Base-by-base conservation (phyloP, 148 eudicot genomes). In the Arbutus unedo region DNA sequence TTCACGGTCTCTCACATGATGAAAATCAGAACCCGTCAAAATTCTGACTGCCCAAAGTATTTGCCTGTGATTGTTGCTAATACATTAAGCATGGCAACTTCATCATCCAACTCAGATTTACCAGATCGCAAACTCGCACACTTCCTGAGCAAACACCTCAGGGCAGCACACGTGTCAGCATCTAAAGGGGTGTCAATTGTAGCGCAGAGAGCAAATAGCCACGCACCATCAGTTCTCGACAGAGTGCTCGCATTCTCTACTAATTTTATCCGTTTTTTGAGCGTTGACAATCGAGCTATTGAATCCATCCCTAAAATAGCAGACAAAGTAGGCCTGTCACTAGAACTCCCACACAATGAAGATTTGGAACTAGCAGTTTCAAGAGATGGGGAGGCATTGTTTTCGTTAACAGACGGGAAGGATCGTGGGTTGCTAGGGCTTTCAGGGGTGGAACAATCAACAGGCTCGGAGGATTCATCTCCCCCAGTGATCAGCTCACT, bases 191-290 rank as follows among this genome's bases (percentile, higher is more conserved):
- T 89, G 82, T 93, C 99, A 56, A 96, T 85, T 18, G 85, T 88
- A 3, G 90, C 94, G 83, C 95, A 94, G 3, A 96, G 93, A 81
- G 93, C 95, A 89, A 92, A 96, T 4, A 96, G 85, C 99, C 99
- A 96, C 71, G 82, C 83, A 78, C 91, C 88, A 50, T 94, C 95
- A 15, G 87, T 79, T 78, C 84, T 89, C 4, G 92, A 83, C 72
- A 94, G 56, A 72, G 23, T 78, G 81, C 81, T 88, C 79, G 82
- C 79, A 31, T 64, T 85, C 87, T 89, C 89, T 6, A 89, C 84
- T 66, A 81, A 64, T 38, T 54, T 75, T 87, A 96, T 91, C 31
- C 91, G 91, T 81, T 59, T 94, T 82, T 86, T 91, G 80, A 96
- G 85, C 89, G 82, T 84, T 15, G 87, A 82, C 19, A 86, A 88